Percentiles rank a stretch among this genome's conserved stretches.
Conservation (phyloP, 1,284 basidiomycete genomes). For the Puccinia horiana region DNA sequence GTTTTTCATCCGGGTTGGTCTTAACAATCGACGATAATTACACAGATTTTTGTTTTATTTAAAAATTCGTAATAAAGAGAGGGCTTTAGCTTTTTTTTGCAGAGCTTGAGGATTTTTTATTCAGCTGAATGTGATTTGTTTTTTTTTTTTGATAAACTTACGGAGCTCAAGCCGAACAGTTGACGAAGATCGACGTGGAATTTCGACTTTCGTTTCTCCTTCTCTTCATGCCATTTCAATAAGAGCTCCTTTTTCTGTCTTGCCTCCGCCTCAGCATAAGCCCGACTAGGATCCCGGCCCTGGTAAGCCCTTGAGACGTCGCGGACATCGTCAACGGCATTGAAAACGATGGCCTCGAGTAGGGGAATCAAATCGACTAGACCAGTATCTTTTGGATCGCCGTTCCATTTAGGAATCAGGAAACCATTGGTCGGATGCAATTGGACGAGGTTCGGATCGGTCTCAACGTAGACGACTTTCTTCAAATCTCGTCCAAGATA, state of each 20-base stretch:
- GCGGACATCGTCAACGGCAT: conserved; percentile 70
- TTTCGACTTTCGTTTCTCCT: conserved; percentile 59
- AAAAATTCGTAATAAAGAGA: background rate
- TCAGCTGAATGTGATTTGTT: background rate
- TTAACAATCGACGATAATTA: background rate
- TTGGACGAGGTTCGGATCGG: conserved; percentile 72
- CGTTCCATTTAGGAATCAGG: conserved; percentile 82
- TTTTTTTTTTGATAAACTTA: no score
- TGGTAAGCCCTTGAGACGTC: conserved; percentile 80
- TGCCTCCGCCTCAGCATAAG: conserved; percentile 83
- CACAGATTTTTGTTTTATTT: background rate
- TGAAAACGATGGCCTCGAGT: conserved; percentile 70
- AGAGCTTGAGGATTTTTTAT: background rate
- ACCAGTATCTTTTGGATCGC: conserved; percentile 73
- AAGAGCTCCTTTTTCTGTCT: conserved; percentile 74
- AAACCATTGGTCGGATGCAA: conserved; percentile 89
- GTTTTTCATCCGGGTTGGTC: conserved; percentile 62
- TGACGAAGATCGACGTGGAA: conserved; percentile 20
- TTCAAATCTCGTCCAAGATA: conserved; percentile 90
- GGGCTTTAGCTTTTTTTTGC: background rate
- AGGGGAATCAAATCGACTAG: conserved; percentile 91
- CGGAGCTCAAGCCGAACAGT: conserved; percentile 40
- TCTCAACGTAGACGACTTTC: conserved; percentile 87
- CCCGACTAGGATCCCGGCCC: conserved; percentile 82
- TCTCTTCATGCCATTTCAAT: conserved; percentile 76